Conservation (phyloP, 2,329 filamentous ascomycete species). For the Verticillium alfalfae region DNA sequence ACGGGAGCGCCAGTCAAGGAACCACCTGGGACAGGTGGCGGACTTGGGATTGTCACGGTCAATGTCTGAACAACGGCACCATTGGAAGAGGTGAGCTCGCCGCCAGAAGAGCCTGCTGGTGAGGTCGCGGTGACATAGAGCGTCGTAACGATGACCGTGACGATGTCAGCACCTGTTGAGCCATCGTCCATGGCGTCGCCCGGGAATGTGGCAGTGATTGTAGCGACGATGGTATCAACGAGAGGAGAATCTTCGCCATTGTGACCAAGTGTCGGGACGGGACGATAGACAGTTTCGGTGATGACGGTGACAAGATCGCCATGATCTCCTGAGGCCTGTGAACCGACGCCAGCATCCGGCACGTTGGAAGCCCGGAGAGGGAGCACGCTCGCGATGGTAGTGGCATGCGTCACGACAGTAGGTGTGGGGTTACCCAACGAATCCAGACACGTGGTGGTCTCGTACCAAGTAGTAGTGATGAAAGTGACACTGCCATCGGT, state of each 20-base stretch:
- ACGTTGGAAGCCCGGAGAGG: neutral
- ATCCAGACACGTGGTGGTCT: neutral
- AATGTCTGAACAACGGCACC: neutral
- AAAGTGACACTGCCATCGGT: neutral
- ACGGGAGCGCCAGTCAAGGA: neutral
- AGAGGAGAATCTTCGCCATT: neutral
- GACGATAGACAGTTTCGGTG: neutral
- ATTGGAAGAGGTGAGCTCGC: neutral
- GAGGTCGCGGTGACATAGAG: neutral
- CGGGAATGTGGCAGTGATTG: neutral
- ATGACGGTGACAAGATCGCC: slow-evolving; percentile 2
- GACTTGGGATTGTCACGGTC: neutral
- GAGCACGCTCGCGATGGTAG: neutral
- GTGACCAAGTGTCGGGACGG: neutral
- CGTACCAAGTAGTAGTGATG: slow-evolving; percentile 1
- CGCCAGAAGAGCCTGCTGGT: neutral
- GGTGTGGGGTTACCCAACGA: neutral
- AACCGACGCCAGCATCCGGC: neutral
- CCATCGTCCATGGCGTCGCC: neutral
- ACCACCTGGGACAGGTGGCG: neutral
- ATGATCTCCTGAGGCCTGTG: neutral
- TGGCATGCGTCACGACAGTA: neutral
- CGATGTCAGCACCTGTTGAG: neutral
- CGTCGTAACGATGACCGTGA: neutral
- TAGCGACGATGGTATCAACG: neutral